These are phyloP conservation scores for Hypholoma sublateritium DNA, from an alignment of 768 basidiomycete genomes.

Conservation along the genomic window DNA sequence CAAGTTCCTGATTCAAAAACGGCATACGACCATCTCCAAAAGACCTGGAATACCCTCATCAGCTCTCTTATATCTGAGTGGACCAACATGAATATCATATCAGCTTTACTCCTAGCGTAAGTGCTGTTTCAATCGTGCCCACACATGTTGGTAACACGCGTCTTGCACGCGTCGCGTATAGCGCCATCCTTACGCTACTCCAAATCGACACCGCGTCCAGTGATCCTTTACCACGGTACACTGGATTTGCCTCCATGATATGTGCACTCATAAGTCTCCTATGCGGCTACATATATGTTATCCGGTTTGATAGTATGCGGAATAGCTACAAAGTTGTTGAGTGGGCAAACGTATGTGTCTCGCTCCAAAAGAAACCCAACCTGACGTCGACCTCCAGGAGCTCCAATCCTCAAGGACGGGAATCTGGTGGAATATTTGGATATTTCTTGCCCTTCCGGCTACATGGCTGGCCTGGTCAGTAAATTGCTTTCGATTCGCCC, in stretches of 20 bases:
- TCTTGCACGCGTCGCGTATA: conserved; percentile 4
- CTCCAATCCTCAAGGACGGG: conserved; percentile 34
- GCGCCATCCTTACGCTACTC: conserved; percentile 30
- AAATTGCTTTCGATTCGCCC: not conserved
- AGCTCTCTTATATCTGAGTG: conserved; percentile 27
- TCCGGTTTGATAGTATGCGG: conserved; percentile 64
- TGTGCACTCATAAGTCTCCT: conserved; percentile 60
- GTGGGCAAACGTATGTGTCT: conserved; percentile 43
- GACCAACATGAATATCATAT: conserved; percentile 30
- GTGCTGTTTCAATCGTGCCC: conserved; percentile 1
- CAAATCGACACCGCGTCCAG: conserved; percentile 35
- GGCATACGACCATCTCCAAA: conserved; percentile 16
- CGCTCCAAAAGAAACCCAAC: not conserved
- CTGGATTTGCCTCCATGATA: conserved; percentile 52
- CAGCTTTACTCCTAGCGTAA: conserved; percentile 25
- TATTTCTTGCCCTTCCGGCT: conserved; percentile 62
- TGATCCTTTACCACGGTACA: conserved; percentile 53
- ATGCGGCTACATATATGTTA: conserved; percentile 60
- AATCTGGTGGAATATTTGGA: conserved; percentile 65
- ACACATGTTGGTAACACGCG: not conserved
- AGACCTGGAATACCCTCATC: conserved; percentile 25
- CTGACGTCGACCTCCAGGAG: conserved; percentile 36
- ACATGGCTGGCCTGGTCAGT: conserved; percentile 60
- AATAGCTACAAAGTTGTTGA: conserved; percentile 57
- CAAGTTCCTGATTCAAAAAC: conserved; percentile 1